Conservation (phyloP, 1,284 basidiomycete genomes). For the Apiotrichum montevideense region DNA sequence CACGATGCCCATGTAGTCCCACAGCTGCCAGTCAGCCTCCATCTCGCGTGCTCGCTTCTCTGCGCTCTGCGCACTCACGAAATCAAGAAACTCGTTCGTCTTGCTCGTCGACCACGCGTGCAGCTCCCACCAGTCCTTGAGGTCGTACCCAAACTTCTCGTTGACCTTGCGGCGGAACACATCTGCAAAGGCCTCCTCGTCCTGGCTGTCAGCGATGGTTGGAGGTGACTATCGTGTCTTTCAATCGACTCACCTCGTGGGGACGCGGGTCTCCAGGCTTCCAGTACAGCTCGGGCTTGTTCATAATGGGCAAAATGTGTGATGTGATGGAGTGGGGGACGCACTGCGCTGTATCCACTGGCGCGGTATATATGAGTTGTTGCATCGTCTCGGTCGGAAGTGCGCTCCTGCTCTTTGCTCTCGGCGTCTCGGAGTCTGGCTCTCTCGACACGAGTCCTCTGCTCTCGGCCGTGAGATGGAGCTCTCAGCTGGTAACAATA, state of each 20-base stretch:
- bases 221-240: too few relatives aligned
- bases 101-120: slow-evolving; percentile 14
- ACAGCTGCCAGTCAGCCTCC: slow-evolving; percentile 1
- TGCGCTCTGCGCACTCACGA: not conserved
- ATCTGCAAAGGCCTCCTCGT: slow-evolving; percentile 16
- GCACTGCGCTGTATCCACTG: too few relatives aligned
- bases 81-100: slow-evolving; percentile 14
- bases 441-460: too few relatives aligned
- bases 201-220: slow-evolving; percentile 4
- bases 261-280: slow-evolving; percentile 15
- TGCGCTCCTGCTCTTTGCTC: too few relatives aligned
- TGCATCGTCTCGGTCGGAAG: too few relatives aligned
- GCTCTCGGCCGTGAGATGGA: too few relatives aligned
- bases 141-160: slow-evolving; percentile 9
- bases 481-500: too few relatives aligned
- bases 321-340: too few relatives aligned
- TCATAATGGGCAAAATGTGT: too few relatives aligned
- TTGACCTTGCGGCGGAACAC: slow-evolving; percentile 16
- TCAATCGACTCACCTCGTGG: slow-evolving; percentile 10
- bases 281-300: slow-evolving; percentile 17
- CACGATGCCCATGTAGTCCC: slow-evolving; percentile 15
- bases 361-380: too few relatives aligned
- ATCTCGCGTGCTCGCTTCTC: not conserved
- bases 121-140: slow-evolving; percentile 17
- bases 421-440: too few relatives aligned